phyloP scores from a whole-genome alignment of 345 rosid genomes.

The Sonneratia caseolaris region DNA sequence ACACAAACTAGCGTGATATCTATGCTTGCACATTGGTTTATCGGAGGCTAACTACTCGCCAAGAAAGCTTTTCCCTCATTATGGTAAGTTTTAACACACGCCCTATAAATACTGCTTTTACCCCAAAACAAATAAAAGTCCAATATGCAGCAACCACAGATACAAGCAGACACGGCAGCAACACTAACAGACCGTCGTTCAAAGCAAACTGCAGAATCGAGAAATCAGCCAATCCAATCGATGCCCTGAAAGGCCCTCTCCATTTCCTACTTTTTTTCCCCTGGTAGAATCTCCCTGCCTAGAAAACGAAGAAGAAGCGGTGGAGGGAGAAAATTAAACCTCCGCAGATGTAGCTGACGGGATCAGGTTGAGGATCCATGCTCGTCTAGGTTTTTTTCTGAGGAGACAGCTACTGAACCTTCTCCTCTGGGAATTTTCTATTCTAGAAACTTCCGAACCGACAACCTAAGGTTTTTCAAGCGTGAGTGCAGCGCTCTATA shows the following conservation, averaged over 20 bases:
- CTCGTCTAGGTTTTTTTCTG: neutral
- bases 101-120: too few relatives aligned
- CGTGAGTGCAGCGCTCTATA: too few relatives aligned
- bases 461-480: too few relatives aligned
- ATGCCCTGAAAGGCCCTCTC: neutral
- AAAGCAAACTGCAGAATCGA: neutral
- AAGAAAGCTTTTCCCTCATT: too few relatives aligned
- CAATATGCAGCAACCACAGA: too few relatives aligned
- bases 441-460: neutral
- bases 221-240: neutral
- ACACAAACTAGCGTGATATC: too few relatives aligned
- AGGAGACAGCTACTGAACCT: neutral
- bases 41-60: too few relatives aligned
- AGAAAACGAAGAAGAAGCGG: neutral
- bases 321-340: constrained; percentile 16
- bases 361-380: constrained; percentile 84
- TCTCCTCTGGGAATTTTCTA: too few relatives aligned
- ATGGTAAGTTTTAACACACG: too few relatives aligned
- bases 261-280: neutral
- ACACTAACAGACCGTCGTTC: neutral
- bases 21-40: too few relatives aligned
- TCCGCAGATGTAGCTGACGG: constrained; percentile 80
- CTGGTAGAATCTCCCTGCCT: neutral
- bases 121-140: too few relatives aligned
- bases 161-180: neutral